A percentile compares a stretch with the other conserved stretches of the same genome.
Conservation (phyloP, 345 rosid species). For the Camelina neglecta region DNA sequence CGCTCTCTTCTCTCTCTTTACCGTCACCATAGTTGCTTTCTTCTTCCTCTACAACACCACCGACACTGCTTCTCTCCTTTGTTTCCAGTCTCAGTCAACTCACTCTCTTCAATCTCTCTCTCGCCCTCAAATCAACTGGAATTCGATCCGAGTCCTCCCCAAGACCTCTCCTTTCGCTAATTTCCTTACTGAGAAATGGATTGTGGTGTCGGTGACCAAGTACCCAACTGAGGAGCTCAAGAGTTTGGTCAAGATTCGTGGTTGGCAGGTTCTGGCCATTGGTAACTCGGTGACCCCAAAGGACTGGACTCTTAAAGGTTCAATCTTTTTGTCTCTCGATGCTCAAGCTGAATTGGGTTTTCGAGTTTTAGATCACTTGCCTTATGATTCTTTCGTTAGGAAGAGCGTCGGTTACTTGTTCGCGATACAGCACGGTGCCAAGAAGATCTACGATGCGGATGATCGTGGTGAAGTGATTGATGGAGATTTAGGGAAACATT, state of each 20-base stretch:
- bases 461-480: constrained; percentile 91
- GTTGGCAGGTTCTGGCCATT: constrained; percentile 93
- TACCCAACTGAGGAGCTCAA: constrained; percentile 75
- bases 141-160: constrained; percentile 52
- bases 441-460: constrained; percentile 91
- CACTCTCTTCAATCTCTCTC: constrained; percentile 57
- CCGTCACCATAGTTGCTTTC: constrained; percentile 61
- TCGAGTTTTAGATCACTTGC: constrained; percentile 74
- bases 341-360: constrained; percentile 83
- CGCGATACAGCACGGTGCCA: constrained; percentile 96
- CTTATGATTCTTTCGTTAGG: constrained; percentile 88
- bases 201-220: constrained; percentile 77
- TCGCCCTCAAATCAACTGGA: constrained; percentile 82
- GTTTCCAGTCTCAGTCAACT: constrained; percentile 66
- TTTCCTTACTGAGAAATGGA: constrained; percentile 87
- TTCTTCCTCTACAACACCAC: constrained; percentile 76
- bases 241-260: constrained; percentile 67
- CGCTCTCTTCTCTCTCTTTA: constrained; percentile 49
- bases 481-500: constrained; percentile 82
- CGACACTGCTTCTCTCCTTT: constrained; percentile 65
- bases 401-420: constrained; percentile 91
- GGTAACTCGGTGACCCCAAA: constrained; percentile 84
- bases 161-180: constrained; percentile 65
- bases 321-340: constrained; percentile 81
- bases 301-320: constrained; percentile 92